These are phyloP conservation scores for Tricholomella constricta DNA, from an alignment of 768 basidiomycete species.

Conservation along the genomic window DNA sequence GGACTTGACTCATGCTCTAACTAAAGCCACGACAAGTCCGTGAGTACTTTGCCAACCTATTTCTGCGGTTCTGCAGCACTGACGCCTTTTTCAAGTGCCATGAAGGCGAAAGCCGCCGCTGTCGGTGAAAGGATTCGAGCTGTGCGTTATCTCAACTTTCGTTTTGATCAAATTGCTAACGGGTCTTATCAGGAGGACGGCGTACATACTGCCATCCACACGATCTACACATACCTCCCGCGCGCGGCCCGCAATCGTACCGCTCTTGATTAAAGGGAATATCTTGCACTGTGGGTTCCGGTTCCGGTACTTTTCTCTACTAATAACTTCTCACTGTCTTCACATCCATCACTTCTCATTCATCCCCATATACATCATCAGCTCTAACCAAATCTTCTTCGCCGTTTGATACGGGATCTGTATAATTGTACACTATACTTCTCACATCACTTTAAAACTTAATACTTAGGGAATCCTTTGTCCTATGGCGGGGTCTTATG, in stretches of 20 bases:
- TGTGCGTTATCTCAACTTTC: constrained; percentile 21
- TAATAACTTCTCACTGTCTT: too few relatives aligned
- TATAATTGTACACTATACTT: too few relatives aligned
- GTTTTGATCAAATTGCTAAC: background rate
- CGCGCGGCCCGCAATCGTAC: constrained; percentile 31
- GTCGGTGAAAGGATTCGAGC: constrained; percentile 37
- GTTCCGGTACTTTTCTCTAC: too few relatives aligned
- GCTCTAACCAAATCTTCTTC: too few relatives aligned
- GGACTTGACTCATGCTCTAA: constrained; percentile 57
- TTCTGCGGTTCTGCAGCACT: background rate
- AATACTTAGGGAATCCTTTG: too few relatives aligned
- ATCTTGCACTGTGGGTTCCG: too few relatives aligned
- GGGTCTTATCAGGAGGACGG: constrained; percentile 50
- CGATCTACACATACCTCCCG: constrained; percentile 55
- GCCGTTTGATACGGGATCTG: too few relatives aligned
- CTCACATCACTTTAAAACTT: too few relatives aligned
- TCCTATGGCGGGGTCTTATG: too few relatives aligned
- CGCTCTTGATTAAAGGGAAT: constrained; percentile 12
- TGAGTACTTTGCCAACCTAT: constrained; percentile 28
- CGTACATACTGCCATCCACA: constrained; percentile 55
- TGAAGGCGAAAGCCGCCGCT: constrained; percentile 61
- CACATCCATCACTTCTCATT: too few relatives aligned
- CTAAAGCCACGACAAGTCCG: constrained; percentile 54
- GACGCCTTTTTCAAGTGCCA: constrained; percentile 35
- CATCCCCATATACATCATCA: too few relatives aligned